Evolutionary conservation across 208 protist genomes (phyloP).

Genomic region (Acanthamoeba sp.): DNA sequence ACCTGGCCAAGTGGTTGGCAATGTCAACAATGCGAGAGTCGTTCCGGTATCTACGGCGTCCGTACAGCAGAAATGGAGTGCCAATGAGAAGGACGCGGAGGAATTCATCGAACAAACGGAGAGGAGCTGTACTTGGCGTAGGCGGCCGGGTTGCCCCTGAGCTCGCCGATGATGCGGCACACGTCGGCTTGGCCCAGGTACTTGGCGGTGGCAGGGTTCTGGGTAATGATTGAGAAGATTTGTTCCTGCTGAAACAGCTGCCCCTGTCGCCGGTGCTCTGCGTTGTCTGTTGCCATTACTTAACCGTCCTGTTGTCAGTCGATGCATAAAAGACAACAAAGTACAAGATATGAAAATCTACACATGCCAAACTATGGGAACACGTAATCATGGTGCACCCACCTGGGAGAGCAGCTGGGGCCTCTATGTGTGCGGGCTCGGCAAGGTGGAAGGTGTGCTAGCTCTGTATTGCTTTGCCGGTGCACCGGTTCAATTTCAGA

Average conservation of each 20-base stretch:
- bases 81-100: too few relatives aligned
- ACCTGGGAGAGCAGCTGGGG: too few relatives aligned
- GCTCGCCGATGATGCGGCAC: constrained; percentile 5
- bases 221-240: background rate
- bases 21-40: background rate
- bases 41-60: constrained; percentile 23
- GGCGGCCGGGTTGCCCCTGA: background rate
- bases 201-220: constrained; percentile 33
- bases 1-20: background rate
- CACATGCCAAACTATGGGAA: too few relatives aligned
- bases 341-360: too few relatives aligned
- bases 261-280: background rate
- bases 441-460: too few relatives aligned
- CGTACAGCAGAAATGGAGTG: too few relatives aligned
- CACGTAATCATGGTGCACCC: too few relatives aligned
- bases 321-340: too few relatives aligned
- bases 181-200: constrained; percentile 27
- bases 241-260: background rate
- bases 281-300: background rate
- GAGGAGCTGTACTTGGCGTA: background rate
- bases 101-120: background rate
- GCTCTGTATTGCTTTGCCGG: too few relatives aligned
- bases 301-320: background rate
- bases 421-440: too few relatives aligned
- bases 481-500: background rate